Evolutionary conservation across 1,139 yeast species (phyloP), one percentile per base, ranked within the genome.

Genomic region (Spathaspora sp.): DNA sequence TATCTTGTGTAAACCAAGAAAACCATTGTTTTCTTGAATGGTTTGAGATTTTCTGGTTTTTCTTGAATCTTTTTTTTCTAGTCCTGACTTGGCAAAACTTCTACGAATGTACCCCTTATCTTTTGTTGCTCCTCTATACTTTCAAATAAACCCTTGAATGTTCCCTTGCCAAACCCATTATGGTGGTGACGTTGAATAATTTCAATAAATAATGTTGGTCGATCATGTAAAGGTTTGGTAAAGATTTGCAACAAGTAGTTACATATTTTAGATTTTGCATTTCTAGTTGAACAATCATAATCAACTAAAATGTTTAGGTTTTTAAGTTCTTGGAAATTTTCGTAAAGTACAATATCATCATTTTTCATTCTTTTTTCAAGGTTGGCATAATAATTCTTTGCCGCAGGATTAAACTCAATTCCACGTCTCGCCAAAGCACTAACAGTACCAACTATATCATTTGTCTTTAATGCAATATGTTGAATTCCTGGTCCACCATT

Each of bases 121-220:
- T 61, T 67, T 56, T 83, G 88, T 50, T 76, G 88, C 49, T 66
- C 69, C 60, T 87, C 96, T 49, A 89, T 82, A 4, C 88, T 81
- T 59, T 87, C 91, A 58, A 86, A 88, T 43, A 89, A 68, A 0
- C 93, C 87, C 60, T 81, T 85, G 68, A 89, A 89, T 46, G 90
- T 89, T 0, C 95, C 95, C 44, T 89, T 89, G 0, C 96, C 96
- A 66, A 89, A 89, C 1, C 96, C 96, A 51, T 84, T 77, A 60
- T 86, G 91, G 57, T 86, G 86, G 56, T 76, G 74, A 51, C 96
- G 76, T 64, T 89, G 95, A 52, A 89, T 89, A 17, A 88, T 75
- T 61, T 89, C 96, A 53, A 88, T 69, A 59, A 89, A 89, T 41
- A 87, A 73, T 0, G 96, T 87, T 23, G 96, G 96, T 37, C 95